Conservation (phyloP, 148 eudicot species). For the Camellia sinensis region DNA sequence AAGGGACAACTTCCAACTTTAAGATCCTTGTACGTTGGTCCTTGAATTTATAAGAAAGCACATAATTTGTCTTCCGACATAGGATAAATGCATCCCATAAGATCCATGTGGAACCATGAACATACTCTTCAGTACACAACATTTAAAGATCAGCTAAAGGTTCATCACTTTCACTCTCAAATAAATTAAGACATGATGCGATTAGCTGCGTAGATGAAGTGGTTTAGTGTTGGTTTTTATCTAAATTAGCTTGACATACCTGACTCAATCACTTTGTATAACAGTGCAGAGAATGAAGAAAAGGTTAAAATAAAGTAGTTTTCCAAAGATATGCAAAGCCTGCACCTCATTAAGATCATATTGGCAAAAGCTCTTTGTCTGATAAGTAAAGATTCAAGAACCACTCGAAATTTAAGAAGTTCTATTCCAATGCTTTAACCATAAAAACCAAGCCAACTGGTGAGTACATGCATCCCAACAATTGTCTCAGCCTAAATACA, state of each 20-base stretch:
- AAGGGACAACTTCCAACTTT: background rate
- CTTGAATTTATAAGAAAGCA: too few species aligned
- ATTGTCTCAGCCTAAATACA: background rate
- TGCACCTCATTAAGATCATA: too few species aligned
- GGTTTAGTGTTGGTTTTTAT: background rate
- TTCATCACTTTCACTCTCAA: background rate
- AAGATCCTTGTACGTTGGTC: background rate
- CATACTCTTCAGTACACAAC: background rate
- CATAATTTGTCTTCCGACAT: background rate
- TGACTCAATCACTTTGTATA: background rate
- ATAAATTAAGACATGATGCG: background rate
- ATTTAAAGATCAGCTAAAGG: background rate
- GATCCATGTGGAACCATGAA: slow-evolving; percentile 5
- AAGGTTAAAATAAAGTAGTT: background rate
- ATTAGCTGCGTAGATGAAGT: background rate
- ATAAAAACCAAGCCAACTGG: background rate
- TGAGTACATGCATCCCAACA: background rate
- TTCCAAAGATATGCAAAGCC: background rate
- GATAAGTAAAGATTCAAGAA: too few species aligned
- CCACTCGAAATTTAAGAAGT: background rate
- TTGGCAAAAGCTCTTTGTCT: too few species aligned
- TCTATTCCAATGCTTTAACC: background rate
- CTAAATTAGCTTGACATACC: background rate
- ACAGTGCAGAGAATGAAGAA: background rate
- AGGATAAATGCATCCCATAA: background rate